These are phyloP conservation scores for Selaginella tamariscina DNA, from an alignment of 75 land plant species.

Conservation along the genomic window DNA sequence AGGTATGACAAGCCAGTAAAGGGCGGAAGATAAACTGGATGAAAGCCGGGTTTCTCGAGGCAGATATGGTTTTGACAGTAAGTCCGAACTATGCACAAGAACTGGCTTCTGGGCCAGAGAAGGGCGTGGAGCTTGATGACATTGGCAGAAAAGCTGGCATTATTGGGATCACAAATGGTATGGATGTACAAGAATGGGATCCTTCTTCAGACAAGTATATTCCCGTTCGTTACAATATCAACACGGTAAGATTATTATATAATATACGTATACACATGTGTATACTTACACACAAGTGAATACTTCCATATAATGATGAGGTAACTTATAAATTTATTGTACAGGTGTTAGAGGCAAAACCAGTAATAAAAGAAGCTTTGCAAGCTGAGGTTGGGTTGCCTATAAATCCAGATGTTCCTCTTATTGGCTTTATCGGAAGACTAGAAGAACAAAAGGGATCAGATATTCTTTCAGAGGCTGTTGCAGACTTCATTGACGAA, in stretches of 20 bases:
- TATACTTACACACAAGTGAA: neutral
- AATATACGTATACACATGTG: neutral
- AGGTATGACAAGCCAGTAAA: slow-evolving; percentile 77
- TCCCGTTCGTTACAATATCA: slow-evolving; percentile 49
- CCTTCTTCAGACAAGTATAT: slow-evolving; percentile 72
- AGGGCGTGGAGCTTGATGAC: slow-evolving; percentile 64
- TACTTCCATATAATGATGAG: neutral
- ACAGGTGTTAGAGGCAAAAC: slow-evolving; percentile 71
- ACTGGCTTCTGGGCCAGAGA: slow-evolving; percentile 47
- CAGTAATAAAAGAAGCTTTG: slow-evolving; percentile 62
- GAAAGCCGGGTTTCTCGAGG: slow-evolving; percentile 82
- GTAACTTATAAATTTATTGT: neutral
- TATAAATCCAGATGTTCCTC: slow-evolving; percentile 49
- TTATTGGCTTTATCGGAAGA: slow-evolving; percentile 81
- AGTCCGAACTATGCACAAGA: slow-evolving; percentile 88
- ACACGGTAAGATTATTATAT: slow-evolving; percentile 41
- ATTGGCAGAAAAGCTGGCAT: slow-evolving; percentile 32
- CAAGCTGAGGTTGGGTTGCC: slow-evolving; percentile 89
- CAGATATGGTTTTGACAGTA: slow-evolving; percentile 63
- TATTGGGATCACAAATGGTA: slow-evolving; percentile 76
- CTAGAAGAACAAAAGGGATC: slow-evolving; percentile 96
- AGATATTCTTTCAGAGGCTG: slow-evolving; percentile 73
- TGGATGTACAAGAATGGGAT: slow-evolving; percentile 97
- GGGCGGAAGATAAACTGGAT: slow-evolving; percentile 97
- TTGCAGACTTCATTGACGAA: slow-evolving; percentile 45